Percentiles rank a stretch among this genome's conserved stretches.
Conservation (phyloP, 2,329 filamentous ascomycete species). For the Akanthomyces dipterigenus region DNA sequence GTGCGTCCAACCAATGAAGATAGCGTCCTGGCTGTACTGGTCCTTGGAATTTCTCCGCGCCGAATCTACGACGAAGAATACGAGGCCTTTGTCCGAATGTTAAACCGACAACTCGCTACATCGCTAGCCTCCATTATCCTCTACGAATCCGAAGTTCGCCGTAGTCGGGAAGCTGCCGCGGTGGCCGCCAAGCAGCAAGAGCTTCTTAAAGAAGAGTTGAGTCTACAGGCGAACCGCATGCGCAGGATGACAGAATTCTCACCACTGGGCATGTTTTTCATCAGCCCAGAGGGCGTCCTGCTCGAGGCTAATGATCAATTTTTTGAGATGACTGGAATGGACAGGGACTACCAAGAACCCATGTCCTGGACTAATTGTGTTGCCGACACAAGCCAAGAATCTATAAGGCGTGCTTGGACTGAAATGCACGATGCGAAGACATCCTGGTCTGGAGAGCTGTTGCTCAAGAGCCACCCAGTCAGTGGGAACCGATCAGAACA, state of each 20-base stretch:
- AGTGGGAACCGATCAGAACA: slow-evolving; percentile 25
- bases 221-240: slow-evolving; percentile 29
- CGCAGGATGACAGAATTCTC: slow-evolving; percentile 32
- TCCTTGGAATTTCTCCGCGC: slow-evolving; percentile 64
- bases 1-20: slow-evolving; percentile 62
- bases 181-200: slow-evolving; percentile 28
- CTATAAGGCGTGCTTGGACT: slow-evolving; percentile 32
- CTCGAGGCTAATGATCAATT: slow-evolving; percentile 39
- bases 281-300: slow-evolving; percentile 33
- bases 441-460: slow-evolving; percentile 34
- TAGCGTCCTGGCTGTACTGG: slow-evolving; percentile 58
- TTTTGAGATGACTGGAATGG: slow-evolving; percentile 39
- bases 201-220: slow-evolving; percentile 26
- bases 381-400: slow-evolving; percentile 25
- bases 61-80: slow-evolving; percentile 70
- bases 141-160: slow-evolving; percentile 57
- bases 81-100: slow-evolving; percentile 44
- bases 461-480: slow-evolving; percentile 32
- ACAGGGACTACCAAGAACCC: slow-evolving; percentile 28
- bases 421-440: slow-evolving; percentile 26
- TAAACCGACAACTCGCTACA: slow-evolving; percentile 46
- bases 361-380: slow-evolving; percentile 37
- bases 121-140: slow-evolving; percentile 58
- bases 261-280: slow-evolving; percentile 32
- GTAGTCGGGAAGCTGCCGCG: slow-evolving; percentile 32